phyloP scores from a whole-genome alignment of 208 protist species.

The Leishmania lainsoni region DNA sequence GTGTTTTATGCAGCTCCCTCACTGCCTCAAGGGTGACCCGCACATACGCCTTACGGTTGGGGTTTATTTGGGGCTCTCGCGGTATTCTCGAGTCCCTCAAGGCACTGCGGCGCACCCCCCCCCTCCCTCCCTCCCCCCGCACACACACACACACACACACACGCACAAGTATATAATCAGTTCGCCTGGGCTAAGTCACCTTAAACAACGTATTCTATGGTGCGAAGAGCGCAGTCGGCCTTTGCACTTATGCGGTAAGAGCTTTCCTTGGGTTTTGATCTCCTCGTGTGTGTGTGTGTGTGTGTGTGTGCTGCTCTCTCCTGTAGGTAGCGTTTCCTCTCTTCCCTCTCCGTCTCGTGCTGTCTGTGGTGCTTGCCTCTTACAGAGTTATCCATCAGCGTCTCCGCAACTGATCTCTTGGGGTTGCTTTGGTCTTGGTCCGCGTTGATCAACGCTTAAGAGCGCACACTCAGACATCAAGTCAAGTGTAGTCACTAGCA shows the following conservation, averaged over 20 bases:
- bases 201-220: neutral
- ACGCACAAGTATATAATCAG: neutral
- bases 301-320: neutral
- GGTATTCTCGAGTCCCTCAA: neutral
- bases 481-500: neutral
- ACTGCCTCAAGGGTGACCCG: neutral
- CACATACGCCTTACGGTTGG: neutral
- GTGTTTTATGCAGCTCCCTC: neutral
- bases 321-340: slow-evolving; percentile 14
- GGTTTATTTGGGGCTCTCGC: neutral
- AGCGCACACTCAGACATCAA: neutral
- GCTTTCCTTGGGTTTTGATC: neutral
- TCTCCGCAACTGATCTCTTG: neutral
- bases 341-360: neutral
- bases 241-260: neutral
- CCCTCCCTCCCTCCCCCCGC: too few species aligned
- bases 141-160: too few species aligned
- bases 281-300: neutral
- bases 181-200: neutral
- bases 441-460: neutral
- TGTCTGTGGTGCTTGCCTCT: neutral
- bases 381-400: neutral
- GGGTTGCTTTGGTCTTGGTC: neutral
- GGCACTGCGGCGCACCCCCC: neutral
- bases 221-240: neutral